phyloP scores from a whole-genome alignment of 805 yeast species.

The Candida wancherniae region DNA sequence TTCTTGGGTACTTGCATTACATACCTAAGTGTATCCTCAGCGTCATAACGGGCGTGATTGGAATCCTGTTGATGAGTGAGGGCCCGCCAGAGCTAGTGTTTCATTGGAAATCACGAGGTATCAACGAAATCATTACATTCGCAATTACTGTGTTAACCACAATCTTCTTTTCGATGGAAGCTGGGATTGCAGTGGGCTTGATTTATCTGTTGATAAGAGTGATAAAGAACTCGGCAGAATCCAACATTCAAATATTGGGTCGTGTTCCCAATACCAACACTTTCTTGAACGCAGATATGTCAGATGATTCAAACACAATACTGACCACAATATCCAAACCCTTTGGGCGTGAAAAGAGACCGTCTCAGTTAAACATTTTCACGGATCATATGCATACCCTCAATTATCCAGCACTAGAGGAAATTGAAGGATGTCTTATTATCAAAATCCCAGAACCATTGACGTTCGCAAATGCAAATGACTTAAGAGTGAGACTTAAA shows the following conservation, averaged over 20 bases:
- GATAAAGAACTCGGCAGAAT: conserved; percentile 71
- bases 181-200: conserved; percentile 86
- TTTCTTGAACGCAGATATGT: conserved; percentile 39
- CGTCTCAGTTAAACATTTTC: conserved; percentile 28
- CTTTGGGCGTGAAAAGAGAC: conserved; percentile 3
- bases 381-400: conserved; percentile 31
- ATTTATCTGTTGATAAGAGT: conserved; percentile 76
- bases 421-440: conserved; percentile 41
- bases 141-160: conserved; percentile 61
- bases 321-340: neutral
- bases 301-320: conserved; percentile 1
- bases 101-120: conserved; percentile 70
- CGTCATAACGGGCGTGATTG: conserved; percentile 76
- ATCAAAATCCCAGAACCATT: conserved; percentile 42
- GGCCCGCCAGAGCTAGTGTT: conserved; percentile 52
- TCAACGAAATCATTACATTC: conserved; percentile 68
- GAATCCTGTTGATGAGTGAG: conserved; percentile 61
- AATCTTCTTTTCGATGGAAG: conserved; percentile 69
- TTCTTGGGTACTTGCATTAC: conserved; percentile 61
- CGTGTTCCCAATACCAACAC: conserved; percentile 41
- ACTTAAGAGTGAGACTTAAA: conserved; percentile 33
- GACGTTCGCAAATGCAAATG: conserved; percentile 39
- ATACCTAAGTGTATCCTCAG: conserved; percentile 78
- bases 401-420: conserved; percentile 35
- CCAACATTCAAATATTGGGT: conserved; percentile 80